These are phyloP conservation scores for Tricholoma furcatifolium DNA, from an alignment of 768 basidiomycete species.

Conservation along the genomic window DNA sequence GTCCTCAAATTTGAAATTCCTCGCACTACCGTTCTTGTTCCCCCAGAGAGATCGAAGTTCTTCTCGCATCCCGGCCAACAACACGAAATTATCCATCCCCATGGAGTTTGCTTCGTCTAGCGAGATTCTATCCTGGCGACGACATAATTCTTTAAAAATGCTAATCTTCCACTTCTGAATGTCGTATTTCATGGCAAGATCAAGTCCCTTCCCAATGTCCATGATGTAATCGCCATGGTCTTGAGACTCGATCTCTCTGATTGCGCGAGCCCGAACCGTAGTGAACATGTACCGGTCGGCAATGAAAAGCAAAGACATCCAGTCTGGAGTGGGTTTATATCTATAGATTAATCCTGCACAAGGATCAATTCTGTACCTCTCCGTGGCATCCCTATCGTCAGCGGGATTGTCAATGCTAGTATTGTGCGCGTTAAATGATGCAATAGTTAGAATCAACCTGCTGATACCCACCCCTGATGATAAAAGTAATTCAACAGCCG, in stretches of 20 bases:
- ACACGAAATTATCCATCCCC: background rate
- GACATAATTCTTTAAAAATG: background rate
- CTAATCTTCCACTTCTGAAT: background rate
- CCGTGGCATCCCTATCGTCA: too few species aligned
- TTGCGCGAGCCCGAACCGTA: background rate
- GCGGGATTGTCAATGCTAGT: background rate
- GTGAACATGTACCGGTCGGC: background rate
- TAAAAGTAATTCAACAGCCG: slow-evolving; percentile 38
- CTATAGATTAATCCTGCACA: too few species aligned
- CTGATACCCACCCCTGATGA: slow-evolving; percentile 28
- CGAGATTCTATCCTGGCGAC: background rate
- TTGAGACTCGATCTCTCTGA: background rate
- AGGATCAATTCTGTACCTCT: too few species aligned
- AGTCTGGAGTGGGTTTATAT: background rate
- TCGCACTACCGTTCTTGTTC: too few species aligned
- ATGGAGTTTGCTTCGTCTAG: background rate
- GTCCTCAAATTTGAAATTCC: too few species aligned
- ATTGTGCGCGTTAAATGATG: background rate
- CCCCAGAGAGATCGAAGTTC: too few species aligned
- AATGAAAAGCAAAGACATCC: background rate
- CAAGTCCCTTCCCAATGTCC: background rate
- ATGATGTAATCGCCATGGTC: background rate
- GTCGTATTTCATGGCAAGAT: background rate
- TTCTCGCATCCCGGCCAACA: background rate
- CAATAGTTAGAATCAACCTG: background rate